Evolutionary conservation across 768 basidiomycete genomes (phyloP), one percentile per base, ranked within the genome.

Genomic region (Boletus barrowsii): DNA sequence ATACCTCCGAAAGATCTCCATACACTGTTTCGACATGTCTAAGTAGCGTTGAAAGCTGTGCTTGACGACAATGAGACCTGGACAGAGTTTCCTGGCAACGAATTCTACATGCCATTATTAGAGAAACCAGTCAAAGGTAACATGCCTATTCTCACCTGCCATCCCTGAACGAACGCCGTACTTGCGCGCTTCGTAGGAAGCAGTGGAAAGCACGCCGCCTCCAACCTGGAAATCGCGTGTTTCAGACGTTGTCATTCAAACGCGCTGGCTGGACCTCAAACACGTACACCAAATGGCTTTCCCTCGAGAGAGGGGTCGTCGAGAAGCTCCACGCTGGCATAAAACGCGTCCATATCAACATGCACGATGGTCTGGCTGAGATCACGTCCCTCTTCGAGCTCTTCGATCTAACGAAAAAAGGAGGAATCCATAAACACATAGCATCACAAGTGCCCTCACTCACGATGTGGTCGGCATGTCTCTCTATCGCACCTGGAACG

Each of bases 311-410:
- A 73, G 15, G 84, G 86, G 59, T 88, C 72, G 59, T 84, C 74
- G 20, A 88, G 76, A 1, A 87, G 71, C 66, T 93, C 91, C 1
- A 92, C 90, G 46, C 79, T 89, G 11, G 90, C 89, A 59, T 81
- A 94, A 73, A 96, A 97, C 4, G 93, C 92, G 68, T 98, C 96
- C 84, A 95, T 93, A 65, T 99, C 97, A 30, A 97, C 86, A 66
- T 98, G 94, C 6, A 98, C 90, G 55, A 99, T 90, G 18, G 73
- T 80, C 68, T 95, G 90, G 3, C 81, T 80, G 29, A 98, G 72
- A 67, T 98, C 93, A 43, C 94, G 75, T 47, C 82, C 76, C 2
- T 76, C 72, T 68, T 96, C 93, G 5, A 96, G 75, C 55, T 88
- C 84, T 18, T 74, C 71, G 5, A 95, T 75, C 90, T 59, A 49